Base-by-base conservation (phyloP, 139 green algal species). In the Ettlia oleoabundans region DNA sequence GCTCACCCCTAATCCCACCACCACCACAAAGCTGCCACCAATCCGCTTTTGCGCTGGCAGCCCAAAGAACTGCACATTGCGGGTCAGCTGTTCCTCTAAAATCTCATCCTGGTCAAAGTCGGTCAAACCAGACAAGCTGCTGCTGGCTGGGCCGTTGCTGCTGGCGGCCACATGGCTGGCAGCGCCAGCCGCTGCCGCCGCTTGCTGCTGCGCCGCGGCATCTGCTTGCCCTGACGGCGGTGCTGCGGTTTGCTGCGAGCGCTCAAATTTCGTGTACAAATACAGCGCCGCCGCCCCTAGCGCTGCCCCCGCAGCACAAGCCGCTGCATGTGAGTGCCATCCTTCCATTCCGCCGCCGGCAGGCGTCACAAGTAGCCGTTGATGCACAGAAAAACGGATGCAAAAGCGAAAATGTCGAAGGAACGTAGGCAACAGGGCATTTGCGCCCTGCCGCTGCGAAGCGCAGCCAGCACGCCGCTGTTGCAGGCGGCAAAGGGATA, bases 21-120 rank as follows among this genome's bases (percentile, higher is more conserved):
- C 96, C 0, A 99, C 90, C 2, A 99, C 96, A 84, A 98, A 98
- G 0, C 92, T 69, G 1, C 74, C 43, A 3, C 90, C 77, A 6
- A 99, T 84, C 0, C 26, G 26, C 21, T 74, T 37, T 81, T 98
- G 96, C 4, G 79, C 90, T 74, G 89, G 38, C 65, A 87, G 47
- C 0, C 96, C 94, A 71, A 99, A 99, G 85, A 99, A 99, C 83
- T 98, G 95, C 19, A 96, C 77, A 83, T 99, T 99, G 10, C 95
- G 82, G 0, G 95, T 97, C 40, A 98, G 84, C 66, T 98, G 95
- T 87, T 98, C 95, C 22, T 35, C 76, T 10, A 98, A 55, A 4
- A 98, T 79, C 13, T 96, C 94, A 40, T 98, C 95, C 1, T 89
- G 26, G 1, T 86, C 83, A 33, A 88, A 86, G 32, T 79, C 22